Base-by-base conservation (phyloP, 306 rosid genomes). In the Astragalus membranaceus region DNA sequence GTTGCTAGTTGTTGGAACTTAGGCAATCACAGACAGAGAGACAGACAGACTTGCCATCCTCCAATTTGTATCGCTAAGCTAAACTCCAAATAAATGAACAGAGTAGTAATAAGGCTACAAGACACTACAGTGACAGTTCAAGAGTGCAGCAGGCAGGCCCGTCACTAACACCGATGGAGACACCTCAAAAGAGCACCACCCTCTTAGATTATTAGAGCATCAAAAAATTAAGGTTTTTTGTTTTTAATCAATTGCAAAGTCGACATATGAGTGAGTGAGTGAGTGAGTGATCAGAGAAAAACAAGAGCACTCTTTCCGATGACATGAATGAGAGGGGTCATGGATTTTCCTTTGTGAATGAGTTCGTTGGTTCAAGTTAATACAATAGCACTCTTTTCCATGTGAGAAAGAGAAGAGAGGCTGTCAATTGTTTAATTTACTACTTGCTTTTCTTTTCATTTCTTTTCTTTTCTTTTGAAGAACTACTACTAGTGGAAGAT, bases 351-450 rank as follows among this genome's bases (percentile, higher is more conserved):
- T 74, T 80, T 78, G n/a, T n/a, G n/a, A n/a, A n/a, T 51, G 52
- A 49, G 37, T 26, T 26, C 4, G 3, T 72, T 67, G 54, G 59
- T 71, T 76, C 78, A 71, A 79, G 78, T 75, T 82, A 55, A 83
- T 80, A 87, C 88, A 85, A 79, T 46, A 65, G 83, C 97, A 78
- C 93, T 76, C 91, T 87, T 88, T 91, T 80, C 93, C 87, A 82
- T 87, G 89, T 74, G 80, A 62, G 46, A 29, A 33, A 5, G 29
- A 20, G 12, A 20, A 57, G 51, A 57, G 43, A 39, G 51, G 17
- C 43, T 47, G 47, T 37, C 78, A 67, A 67, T 64, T 51, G 59
- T 63, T 2, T 57, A 53, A 44, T 67, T 49, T 49, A 32, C 49
- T 49, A 32, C 49, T 9, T 55, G 72, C 66, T 77, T 69, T n/a